Conservation (phyloP, 225 moss, liverwort and hornwort genomes). For the Asterella californica region DNA sequence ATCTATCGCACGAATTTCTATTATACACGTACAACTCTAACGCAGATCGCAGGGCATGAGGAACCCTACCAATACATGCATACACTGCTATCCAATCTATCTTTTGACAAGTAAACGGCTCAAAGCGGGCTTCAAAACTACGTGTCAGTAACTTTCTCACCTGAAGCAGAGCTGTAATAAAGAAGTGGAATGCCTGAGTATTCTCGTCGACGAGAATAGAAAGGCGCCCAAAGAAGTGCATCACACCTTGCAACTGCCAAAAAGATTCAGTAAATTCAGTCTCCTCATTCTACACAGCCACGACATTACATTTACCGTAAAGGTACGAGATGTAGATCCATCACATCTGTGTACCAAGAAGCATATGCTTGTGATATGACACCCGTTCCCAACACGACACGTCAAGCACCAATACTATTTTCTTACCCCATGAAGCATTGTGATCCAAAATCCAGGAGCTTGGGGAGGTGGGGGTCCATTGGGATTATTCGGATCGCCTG, state of each 20-base stretch:
- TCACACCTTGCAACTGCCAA: slow-evolving; percentile 72
- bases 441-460: slow-evolving; percentile 80
- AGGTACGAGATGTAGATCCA: too few species aligned
- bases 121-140: neutral
- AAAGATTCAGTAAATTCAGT: neutral
- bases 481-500: slow-evolving; percentile 85
- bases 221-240: slow-evolving; percentile 89
- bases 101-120: neutral
- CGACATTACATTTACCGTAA: too few species aligned
- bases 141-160: slow-evolving; percentile 24
- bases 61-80: neutral
- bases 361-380: too few species aligned
- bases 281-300: neutral
- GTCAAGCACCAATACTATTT: neutral
- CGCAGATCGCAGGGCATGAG: neutral
- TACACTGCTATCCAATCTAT: neutral
- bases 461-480: slow-evolving; percentile 76
- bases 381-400: neutral
- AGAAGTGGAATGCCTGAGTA: slow-evolving; percentile 97
- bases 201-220: slow-evolving; percentile 96
- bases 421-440: slow-evolving; percentile 91
- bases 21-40: neutral
- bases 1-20: neutral
- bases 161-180: slow-evolving; percentile 94
- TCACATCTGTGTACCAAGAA: too few species aligned